Evolutionary conservation across 2,329 filamentous ascomycete genomes (phyloP), one percentile per base, ranked within the genome.

Genomic region (Pestalotiopsis sp.): DNA sequence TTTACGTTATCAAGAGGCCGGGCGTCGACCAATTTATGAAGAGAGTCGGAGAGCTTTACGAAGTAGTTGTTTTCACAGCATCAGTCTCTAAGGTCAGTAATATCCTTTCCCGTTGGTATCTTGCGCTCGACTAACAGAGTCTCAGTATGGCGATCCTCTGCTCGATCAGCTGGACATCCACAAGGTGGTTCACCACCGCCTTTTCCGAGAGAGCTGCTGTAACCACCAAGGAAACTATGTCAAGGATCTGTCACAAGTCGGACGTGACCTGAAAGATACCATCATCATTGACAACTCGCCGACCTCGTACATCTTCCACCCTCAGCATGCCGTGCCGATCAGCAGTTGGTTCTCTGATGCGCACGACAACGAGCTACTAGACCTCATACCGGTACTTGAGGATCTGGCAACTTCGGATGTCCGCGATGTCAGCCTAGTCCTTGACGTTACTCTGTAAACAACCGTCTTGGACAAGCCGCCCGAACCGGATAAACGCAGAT

Each of bases 291-390:
- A 99, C 84, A 99, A 99, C 82, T 98, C 96, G 60, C 96, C 96
- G 2, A 99, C 96, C 4, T 98, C 95, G 13, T 99, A 99, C 84
- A 98, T 99, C 76, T 99, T 99, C 87, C 96, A 99, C 79, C 96
- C 96, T 26, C 95, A 99, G 83, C 96, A 99, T 80, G 96, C 96
- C 69, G 95, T 99, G 63, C 96, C 96, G 30, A 99, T 99, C 83
- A 98, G 94, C 88, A 98, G 95, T 86, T 99, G 96, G 96, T 99
- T 99, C 84, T 98, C 94, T 73, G 96, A 99, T 82, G 96, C 96
- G 70, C 96, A 99, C 81, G 96, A 99, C 84, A 99, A 99, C 82
- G 96, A 99, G 86, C 87, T 99, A 70, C 86, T 99, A 76, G 96
- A 99, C 79, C 85, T 99, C 75, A 98, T 99, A 79, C 96, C 96